phyloP scores from a whole-genome alignment of 139 green algal species.

The Chlorella sp. region DNA sequence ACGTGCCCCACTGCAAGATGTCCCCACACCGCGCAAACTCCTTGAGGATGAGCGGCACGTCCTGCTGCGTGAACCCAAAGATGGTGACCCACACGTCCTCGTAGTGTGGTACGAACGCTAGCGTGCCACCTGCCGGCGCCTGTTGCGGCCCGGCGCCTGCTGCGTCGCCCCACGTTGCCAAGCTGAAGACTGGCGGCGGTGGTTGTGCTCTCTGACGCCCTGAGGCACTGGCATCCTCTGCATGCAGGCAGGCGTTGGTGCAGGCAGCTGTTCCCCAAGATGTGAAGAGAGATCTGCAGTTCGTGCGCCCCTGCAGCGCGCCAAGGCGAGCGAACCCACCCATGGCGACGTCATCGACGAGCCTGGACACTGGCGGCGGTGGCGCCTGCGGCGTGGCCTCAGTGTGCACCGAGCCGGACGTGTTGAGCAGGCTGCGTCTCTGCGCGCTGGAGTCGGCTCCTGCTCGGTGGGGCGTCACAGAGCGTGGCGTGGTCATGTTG shows the following conservation, averaged over 20 bases:
- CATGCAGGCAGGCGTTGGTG: too few species aligned
- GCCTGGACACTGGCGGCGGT: conserved; percentile 20
- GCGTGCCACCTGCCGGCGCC: too few species aligned
- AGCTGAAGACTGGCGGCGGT: background rate
- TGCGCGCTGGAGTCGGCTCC: conserved; percentile 19
- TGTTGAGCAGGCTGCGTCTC: conserved; percentile 14
- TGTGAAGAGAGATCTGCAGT: too few species aligned
- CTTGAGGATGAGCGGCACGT: conserved; percentile 17
- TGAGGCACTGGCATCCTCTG: conserved; percentile 1
- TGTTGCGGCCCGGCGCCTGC: too few species aligned
- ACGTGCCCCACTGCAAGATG: conserved; percentile 49
- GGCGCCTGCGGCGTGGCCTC: conserved; percentile 31
- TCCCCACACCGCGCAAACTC: conserved; percentile 51
- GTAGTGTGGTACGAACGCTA: conserved; percentile 12
- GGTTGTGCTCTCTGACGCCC: background rate
- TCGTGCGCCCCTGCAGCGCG: too few species aligned
- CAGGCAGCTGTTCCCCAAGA: too few species aligned
- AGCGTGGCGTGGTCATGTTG: conserved; percentile 12
- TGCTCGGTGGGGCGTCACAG: conserved; percentile 11
- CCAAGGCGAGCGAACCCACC: conserved; percentile 25
- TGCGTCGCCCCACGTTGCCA: too few species aligned
- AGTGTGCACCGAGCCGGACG: conserved; percentile 26
- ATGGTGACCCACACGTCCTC: conserved; percentile 55
- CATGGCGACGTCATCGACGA: conserved; percentile 33
- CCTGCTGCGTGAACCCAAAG: conserved; percentile 40